phyloP scores from a whole-genome alignment of 2,329 filamentous ascomycete species.

The Colletotrichum somersetense region DNA sequence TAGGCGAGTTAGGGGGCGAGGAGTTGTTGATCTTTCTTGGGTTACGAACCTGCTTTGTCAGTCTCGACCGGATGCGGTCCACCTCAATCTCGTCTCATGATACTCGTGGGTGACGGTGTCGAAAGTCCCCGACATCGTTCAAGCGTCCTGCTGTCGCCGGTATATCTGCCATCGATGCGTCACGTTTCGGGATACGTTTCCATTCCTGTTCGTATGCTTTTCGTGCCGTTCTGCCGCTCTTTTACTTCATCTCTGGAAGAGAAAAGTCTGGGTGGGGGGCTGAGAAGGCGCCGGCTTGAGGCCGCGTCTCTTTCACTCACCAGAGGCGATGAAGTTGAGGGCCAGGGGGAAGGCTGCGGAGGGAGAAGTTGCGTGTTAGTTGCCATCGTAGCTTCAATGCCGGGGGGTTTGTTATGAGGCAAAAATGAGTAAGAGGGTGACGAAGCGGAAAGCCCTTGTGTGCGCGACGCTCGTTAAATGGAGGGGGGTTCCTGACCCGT shows the following conservation, averaged over 20 bases:
- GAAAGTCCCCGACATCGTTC: slow-evolving; percentile 1
- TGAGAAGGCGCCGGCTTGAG: slow-evolving; percentile 31
- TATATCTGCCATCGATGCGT: not conserved
- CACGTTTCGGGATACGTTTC: slow-evolving; percentile 50
- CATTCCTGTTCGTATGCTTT: not conserved
- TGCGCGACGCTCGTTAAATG: not conserved
- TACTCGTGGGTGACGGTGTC: not conserved
- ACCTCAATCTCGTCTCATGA: slow-evolving; percentile 41
- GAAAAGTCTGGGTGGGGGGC: slow-evolving; percentile 8
- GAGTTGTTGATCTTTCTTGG: slow-evolving; percentile 50
- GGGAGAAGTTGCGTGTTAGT: slow-evolving; percentile 47
- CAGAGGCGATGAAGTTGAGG: slow-evolving; percentile 91
- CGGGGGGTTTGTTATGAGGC: not conserved
- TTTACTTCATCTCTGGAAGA: slow-evolving; percentile 12
- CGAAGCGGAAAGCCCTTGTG: not conserved
- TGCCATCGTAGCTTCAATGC: not conserved
- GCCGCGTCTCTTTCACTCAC: slow-evolving; percentile 74
- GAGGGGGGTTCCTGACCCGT: slow-evolving; percentile 71
- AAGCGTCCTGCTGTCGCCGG: slow-evolving; percentile 12
- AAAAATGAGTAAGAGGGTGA: not conserved
- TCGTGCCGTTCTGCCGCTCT: slow-evolving; percentile 40
- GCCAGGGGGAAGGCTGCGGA: slow-evolving; percentile 79
- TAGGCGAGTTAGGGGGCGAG: slow-evolving; percentile 5
- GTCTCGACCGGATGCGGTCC: slow-evolving; percentile 36
- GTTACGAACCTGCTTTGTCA: slow-evolving; percentile 54